phyloP scores from a whole-genome alignment of 768 basidiomycete genomes.

The Tulasnella sp. region DNA sequence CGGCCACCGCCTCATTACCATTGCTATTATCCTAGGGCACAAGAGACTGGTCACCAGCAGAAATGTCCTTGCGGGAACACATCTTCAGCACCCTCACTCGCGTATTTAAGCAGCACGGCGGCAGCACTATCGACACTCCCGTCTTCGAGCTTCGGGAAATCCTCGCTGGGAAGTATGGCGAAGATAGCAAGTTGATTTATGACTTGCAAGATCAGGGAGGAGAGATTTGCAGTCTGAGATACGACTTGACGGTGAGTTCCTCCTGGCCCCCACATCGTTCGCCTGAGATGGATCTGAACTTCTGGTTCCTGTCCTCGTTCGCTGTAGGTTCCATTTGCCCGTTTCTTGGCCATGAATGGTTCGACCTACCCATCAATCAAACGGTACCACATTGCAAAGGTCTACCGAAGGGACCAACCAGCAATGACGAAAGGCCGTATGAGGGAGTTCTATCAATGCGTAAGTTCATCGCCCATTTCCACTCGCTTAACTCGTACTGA shows the following conservation, averaged over 20 bases:
- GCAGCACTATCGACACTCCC: conserved; percentile 89
- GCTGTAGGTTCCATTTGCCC: conserved; percentile 69
- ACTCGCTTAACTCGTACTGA: neutral
- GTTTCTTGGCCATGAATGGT: conserved; percentile 94
- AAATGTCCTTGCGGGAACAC: conserved; percentile 86
- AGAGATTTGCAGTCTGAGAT: conserved; percentile 86
- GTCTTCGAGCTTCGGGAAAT: conserved; percentile 98
- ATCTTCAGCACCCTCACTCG: conserved; percentile 84
- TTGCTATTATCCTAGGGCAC: conserved; percentile 57
- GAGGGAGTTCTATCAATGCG: conserved; percentile 98
- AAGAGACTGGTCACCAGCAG: conserved; percentile 84
- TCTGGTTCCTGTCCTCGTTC: neutral
- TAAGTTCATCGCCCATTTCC: conserved; percentile 34
- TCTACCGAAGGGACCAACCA: conserved; percentile 91
- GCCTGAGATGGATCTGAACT: neutral
- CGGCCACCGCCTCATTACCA: neutral
- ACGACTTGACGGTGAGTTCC: conserved; percentile 75
- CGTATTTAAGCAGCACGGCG: conserved; percentile 83
- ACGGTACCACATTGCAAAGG: conserved; percentile 98
- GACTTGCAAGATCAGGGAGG: conserved; percentile 97
- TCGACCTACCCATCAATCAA: conserved; percentile 58
- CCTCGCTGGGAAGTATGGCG: conserved; percentile 92
- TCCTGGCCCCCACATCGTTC: neutral
- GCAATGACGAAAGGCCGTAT: conserved; percentile 97
- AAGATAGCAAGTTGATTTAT: conserved; percentile 95